Conservation (phyloP, 1,139 yeast species). For the Protomyces macrosporus region DNA sequence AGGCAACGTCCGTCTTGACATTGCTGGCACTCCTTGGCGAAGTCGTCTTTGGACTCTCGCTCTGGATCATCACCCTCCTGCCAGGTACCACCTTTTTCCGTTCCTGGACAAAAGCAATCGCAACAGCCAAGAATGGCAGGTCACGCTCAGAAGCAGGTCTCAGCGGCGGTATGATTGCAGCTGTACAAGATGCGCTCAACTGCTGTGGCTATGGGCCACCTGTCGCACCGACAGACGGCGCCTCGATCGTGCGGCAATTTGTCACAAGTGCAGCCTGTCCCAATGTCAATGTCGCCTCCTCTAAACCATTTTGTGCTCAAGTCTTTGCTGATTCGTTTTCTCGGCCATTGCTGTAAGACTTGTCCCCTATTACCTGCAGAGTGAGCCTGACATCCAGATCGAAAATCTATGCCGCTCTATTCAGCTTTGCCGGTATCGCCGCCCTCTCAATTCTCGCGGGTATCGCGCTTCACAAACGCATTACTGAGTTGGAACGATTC, state of each 20-base stretch:
- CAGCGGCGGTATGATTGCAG: not conserved
- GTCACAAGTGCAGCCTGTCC: constrained; percentile 5
- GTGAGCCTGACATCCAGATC: not conserved
- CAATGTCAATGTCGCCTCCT: constrained; percentile 1
- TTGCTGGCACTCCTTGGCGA: not conserved
- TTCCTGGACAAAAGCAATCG: not conserved
- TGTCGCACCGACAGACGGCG: not conserved
- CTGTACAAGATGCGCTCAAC: constrained; percentile 6
- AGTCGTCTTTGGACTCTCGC: constrained; percentile 6
- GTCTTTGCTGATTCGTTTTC: constrained; percentile 1
- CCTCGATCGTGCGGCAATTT: not conserved
- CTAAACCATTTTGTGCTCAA: constrained; percentile 6
- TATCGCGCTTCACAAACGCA: constrained; percentile 10
- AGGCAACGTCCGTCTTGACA: constrained; percentile 1
- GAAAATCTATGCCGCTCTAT: not conserved
- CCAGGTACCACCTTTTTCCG: not conserved
- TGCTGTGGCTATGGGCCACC: constrained; percentile 16
- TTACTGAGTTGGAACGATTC: constrained; percentile 15
- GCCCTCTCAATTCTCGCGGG: constrained; percentile 3
- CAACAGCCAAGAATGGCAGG: not conserved
- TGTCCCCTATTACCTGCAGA: not conserved
- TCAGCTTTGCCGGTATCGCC: constrained; percentile 4
- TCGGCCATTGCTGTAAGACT: constrained; percentile 3
- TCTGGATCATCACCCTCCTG: constrained; percentile 16
- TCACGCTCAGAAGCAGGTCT: not conserved